phyloP scores from a whole-genome alignment of 2,329 filamentous ascomycete species.

The Scolecobasidium constrictum region DNA sequence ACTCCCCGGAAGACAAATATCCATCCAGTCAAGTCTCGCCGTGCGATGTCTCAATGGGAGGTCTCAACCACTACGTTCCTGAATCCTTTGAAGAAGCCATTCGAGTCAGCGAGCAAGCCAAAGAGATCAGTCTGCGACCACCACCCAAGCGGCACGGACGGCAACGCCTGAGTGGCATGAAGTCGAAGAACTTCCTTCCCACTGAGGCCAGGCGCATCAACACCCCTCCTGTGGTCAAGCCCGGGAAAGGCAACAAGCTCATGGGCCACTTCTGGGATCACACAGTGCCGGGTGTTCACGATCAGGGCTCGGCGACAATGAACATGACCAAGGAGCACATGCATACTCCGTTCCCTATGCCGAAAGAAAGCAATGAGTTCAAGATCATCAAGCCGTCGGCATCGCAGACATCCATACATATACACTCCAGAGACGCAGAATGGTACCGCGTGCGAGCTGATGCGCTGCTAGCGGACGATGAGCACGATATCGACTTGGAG shows the following conservation, averaged over 20 bases:
- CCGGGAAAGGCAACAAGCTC: not conserved
- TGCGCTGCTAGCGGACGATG: conserved; percentile 1
- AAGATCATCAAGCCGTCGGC: not conserved
- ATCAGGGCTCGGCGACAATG: not conserved
- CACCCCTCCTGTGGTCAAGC: not conserved
- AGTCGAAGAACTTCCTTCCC: not conserved
- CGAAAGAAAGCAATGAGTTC: not conserved
- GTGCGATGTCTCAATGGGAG: conserved; percentile 1
- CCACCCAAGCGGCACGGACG: not conserved
- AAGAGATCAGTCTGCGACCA: not conserved
- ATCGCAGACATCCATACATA: not conserved
- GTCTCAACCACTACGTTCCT: not conserved
- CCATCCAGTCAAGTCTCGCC: conserved; percentile 5
- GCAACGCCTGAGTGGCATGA: too few relatives aligned
- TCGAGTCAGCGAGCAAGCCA: not conserved
- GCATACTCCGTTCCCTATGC: conserved; percentile 3
- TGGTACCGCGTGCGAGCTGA: conserved; percentile 8
- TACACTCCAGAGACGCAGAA: not conserved
- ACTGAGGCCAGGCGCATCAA: not conserved
- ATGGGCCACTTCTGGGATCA: conserved; percentile 4
- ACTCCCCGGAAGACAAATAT: not conserved
- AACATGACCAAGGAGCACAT: not conserved
- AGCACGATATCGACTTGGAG: not conserved
- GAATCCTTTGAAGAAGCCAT: conserved; percentile 1
- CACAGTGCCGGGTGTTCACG: not conserved